phyloP scores from a whole-genome alignment of 441 rosid species.

The Viola pubescens region DNA sequence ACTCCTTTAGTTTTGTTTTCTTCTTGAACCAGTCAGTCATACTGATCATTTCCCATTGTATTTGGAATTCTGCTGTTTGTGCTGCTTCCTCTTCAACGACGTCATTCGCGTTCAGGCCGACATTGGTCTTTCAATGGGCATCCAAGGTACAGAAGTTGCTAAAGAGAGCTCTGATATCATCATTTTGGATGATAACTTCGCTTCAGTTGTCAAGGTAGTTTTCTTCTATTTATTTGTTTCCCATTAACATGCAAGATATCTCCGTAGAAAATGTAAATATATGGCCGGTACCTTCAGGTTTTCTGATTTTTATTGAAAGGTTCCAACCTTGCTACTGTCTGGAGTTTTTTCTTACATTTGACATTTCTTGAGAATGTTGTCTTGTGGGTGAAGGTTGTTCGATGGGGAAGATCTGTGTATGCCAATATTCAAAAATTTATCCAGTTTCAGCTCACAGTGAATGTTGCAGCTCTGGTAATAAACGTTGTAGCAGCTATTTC shows the following conservation, averaged over 20 bases:
- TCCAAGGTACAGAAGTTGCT: slow-evolving; percentile 96
- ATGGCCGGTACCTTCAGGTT: too few relatives aligned
- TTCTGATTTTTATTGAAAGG: too few relatives aligned
- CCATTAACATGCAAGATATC: too few relatives aligned
- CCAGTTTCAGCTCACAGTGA: slow-evolving; percentile 98
- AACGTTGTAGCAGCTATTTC: slow-evolving; percentile 93
- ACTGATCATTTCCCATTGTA: too few relatives aligned
- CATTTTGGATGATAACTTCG: slow-evolving; percentile 83
- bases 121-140: slow-evolving; percentile 98
- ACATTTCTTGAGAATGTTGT: not conserved
- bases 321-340: too few relatives aligned
- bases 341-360: too few relatives aligned
- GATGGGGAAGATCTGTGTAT: slow-evolving; percentile 98
- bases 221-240: not conserved
- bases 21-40: too few relatives aligned
- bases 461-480: slow-evolving; percentile 90
- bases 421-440: slow-evolving; percentile 98
- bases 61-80: too few relatives aligned
- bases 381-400: slow-evolving; percentile 60
- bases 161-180: slow-evolving; percentile 96
- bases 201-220: slow-evolving; percentile 83
- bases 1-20: not conserved
- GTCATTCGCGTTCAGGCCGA: slow-evolving; percentile 57
- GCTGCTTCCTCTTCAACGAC: too few relatives aligned
- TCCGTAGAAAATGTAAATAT: too few relatives aligned